Base-by-base conservation (phyloP, 2,329 filamentous ascomycete species). In the Ceratocystis eucalypticola region DNA sequence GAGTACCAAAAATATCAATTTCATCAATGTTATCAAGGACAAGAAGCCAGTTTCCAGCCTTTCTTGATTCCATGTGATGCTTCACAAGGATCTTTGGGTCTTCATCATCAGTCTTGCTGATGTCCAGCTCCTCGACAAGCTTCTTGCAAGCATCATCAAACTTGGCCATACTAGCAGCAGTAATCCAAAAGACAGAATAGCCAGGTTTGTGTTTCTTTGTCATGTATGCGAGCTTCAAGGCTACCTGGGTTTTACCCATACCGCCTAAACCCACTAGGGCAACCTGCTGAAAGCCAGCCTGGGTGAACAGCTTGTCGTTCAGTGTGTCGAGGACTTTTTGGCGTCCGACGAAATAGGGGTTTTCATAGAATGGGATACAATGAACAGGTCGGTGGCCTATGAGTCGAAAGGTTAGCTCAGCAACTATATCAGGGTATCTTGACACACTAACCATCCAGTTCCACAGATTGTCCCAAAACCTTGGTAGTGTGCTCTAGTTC, bases 11-110 rank as follows among this genome's bases (percentile, higher is more conserved):
- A 5, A 28, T 28, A 2, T 28, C 25, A 25, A 28, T 57, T 41
- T 72, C 70, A 46, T 73, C 70, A 6, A 70, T 69, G 20, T 71
- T 72, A 33, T 73, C 72, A 4, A 72, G 10, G 5, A 72, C 53
- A 0, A 73, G 67, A 33, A 73, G 65, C 71, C 72, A 73, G 2
- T 64, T 67, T 2, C 70, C 71, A 1, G 70, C 67, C 1, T 57
- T 37, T n/a, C 68, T 61, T 1, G 67, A 70, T 65, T 69, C 70
- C 0, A 73, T 65, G 30, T 70, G 53, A 5, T 48, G 28, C 41
- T 62, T 65, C 2, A 72, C 53, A 0, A 62, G 17, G 15, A 62
- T 57, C 61, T 68, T 70, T 15, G 44, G 15, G 3, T 57, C 53
- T 15, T 57, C 2, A 30, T 15, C 22, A 2, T 30, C 53, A 1